A percentile compares a stretch with the other conserved stretches of the same genome.
phyloP scores from a whole-genome alignment of 345 rosid genomes.

The Zanthoxylum bungeanum region DNA sequence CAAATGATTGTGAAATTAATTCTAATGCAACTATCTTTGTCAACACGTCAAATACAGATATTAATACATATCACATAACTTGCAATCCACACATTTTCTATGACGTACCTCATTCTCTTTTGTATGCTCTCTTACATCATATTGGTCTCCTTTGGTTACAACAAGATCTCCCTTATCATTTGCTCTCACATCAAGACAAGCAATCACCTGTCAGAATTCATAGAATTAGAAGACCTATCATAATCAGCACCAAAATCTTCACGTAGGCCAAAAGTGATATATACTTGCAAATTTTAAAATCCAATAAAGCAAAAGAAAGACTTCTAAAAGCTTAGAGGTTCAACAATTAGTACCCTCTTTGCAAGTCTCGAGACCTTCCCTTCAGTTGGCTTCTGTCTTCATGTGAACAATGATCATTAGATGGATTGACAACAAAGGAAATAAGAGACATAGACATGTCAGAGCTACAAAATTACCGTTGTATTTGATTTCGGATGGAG shows the following conservation, averaged over 20 bases:
- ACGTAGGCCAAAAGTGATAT: not conserved
- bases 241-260: slow-evolving; percentile 7
- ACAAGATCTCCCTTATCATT: slow-evolving; percentile 97
- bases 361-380: slow-evolving; percentile 86
- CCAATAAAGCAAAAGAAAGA: not conserved
- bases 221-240: not conserved
- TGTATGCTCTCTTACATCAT: slow-evolving; percentile 85
- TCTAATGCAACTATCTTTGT: not conserved
- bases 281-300: not conserved
- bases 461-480: slow-evolving; percentile 51
- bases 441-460: not conserved
- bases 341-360: slow-evolving; percentile 67
- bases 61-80: not conserved
- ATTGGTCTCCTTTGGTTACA: slow-evolving; percentile 97
- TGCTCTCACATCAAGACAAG: slow-evolving; percentile 96
- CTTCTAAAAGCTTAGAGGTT: slow-evolving; percentile 1
- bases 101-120: slow-evolving; percentile 74
- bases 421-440: slow-evolving; percentile 18
- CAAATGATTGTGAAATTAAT: not conserved
- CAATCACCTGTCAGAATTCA: slow-evolving; percentile 68
- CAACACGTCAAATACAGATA: not conserved
- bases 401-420: slow-evolving; percentile 52
- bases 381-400: slow-evolving; percentile 73
- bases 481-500: slow-evolving; percentile 50
- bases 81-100: not conserved